Conservation (phyloP, 2,329 filamentous ascomycete genomes). For the Diaporthe eres region DNA sequence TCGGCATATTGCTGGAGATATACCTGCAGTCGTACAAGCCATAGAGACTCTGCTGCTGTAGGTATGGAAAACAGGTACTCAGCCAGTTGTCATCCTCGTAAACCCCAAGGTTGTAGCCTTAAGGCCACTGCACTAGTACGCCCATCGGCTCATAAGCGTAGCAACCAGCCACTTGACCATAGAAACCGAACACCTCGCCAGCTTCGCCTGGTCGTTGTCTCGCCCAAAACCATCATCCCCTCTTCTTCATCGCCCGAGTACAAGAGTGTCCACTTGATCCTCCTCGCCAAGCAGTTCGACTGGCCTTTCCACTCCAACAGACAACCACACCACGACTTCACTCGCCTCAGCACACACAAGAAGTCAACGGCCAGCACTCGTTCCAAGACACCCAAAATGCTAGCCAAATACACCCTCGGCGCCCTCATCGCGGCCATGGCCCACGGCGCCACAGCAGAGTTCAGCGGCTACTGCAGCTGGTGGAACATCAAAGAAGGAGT, state of each 20-base stretch:
- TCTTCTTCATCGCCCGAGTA: too few relatives aligned
- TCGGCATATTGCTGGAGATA: neutral
- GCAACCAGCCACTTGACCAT: too few relatives aligned
- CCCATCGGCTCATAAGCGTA: neutral
- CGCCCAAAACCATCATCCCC: neutral
- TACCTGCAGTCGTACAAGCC: neutral
- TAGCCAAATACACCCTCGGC: neutral
- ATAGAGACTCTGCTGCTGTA: too few relatives aligned
- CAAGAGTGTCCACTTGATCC: neutral
- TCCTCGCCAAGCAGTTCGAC: neutral
- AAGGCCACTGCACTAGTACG: too few relatives aligned
- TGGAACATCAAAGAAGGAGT: conserved; percentile 5
- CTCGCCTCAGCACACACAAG: neutral
- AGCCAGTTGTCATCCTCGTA: too few relatives aligned
- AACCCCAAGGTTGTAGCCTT: too few relatives aligned
- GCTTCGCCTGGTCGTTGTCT: neutral
- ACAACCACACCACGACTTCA: neutral
- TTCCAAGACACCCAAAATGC: neutral
- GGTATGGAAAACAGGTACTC: neutral
- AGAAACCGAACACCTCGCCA: neutral
- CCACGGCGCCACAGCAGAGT: neutral
- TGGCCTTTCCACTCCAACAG: too few relatives aligned
- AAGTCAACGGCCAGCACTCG: neutral
- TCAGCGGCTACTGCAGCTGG: conserved; percentile 15
- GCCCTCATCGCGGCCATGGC: neutral